Conservation (phyloP, 768 basidiomycete genomes). For the Glaciozyma martinii region DNA sequence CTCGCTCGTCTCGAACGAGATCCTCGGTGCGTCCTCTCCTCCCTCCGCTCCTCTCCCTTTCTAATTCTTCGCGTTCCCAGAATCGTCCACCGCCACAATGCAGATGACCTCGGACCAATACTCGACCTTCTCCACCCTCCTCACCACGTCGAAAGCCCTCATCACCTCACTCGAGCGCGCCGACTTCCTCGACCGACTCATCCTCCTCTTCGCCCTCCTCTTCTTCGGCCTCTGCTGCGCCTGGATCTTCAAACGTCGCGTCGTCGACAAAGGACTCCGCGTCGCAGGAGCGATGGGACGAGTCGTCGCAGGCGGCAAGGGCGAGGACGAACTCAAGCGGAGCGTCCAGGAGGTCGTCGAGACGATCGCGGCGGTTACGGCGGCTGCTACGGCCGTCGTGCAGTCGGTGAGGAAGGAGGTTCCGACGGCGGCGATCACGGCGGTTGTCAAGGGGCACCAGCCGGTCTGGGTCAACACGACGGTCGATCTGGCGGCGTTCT, state of each 20-base stretch:
- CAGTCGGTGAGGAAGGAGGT: background rate
- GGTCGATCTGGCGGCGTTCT: background rate
- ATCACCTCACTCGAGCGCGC: constrained; percentile 79
- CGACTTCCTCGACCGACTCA: constrained; percentile 82
- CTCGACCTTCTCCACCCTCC: constrained; percentile 59
- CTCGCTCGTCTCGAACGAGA: constrained; percentile 73
- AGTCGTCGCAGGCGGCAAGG: constrained; percentile 1
- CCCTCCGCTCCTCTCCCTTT: background rate
- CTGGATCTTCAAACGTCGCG: constrained; percentile 78
- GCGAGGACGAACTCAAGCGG: background rate
- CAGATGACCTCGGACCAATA: constrained; percentile 65
- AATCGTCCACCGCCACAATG: constrained; percentile 68
- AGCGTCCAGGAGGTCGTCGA: background rate
- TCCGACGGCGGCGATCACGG: background rate
- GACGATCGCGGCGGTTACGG: background rate
- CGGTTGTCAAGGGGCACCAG: background rate
- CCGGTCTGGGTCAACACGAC: background rate
- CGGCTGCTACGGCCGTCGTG: background rate
- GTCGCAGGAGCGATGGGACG: constrained; percentile 41
- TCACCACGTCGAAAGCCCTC: constrained; percentile 71
- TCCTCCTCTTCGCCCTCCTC: constrained; percentile 66
- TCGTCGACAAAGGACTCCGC: constrained; percentile 67
- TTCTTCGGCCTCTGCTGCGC: constrained; percentile 78
- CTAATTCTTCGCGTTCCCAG: constrained; percentile 40
- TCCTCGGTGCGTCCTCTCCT: constrained; percentile 54